phyloP scores from a whole-genome alignment of 2,329 filamentous ascomycete genomes.

The Phialocephala subalpina region DNA sequence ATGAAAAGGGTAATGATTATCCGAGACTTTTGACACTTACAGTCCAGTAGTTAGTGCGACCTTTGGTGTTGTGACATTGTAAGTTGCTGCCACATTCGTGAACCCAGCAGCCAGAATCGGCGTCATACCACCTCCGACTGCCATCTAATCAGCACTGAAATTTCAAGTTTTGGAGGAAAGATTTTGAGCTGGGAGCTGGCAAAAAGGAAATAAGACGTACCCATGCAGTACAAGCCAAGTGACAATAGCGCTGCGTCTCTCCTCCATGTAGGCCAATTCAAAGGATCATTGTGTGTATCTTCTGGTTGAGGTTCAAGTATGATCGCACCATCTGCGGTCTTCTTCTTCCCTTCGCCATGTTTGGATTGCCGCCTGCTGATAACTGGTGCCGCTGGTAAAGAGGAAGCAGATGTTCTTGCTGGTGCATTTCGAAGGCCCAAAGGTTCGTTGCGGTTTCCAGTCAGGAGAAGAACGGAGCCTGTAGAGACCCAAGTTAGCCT shows the following conservation, averaged over 20 bases:
- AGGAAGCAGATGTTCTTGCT: conserved; percentile 65
- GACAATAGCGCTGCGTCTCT: conserved; percentile 82
- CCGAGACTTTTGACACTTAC: no score
- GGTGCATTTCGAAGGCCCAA: conserved; percentile 65
- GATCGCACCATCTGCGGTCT: conserved; percentile 80
- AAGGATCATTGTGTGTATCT: conserved; percentile 86
- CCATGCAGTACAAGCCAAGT: conserved; percentile 90
- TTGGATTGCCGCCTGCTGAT: conserved; percentile 27
- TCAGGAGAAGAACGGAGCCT: conserved; percentile 67
- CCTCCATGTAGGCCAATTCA: conserved; percentile 89
- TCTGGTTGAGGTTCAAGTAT: conserved; percentile 93
- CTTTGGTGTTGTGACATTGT: conserved; percentile 70
- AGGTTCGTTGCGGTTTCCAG: conserved; percentile 63
- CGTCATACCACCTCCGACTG: conserved; percentile 93
- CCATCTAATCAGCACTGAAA: no score
- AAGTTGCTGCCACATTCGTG: conserved; percentile 75
- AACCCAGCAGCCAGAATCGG: conserved; percentile 91
- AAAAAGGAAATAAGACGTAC: no score
- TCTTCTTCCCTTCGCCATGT: conserved; percentile 65
- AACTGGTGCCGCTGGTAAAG: conserved; percentile 41
- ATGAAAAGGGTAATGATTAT: no score
- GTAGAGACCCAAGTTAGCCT: conserved; percentile 5
- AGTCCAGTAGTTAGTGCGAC: conserved; percentile 90
- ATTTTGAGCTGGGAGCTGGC: no score
- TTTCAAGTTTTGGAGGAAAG: no score